phyloP scores from a whole-genome alignment of 2,329 filamentous ascomycete species.

The Diaporthe helianthi region DNA sequence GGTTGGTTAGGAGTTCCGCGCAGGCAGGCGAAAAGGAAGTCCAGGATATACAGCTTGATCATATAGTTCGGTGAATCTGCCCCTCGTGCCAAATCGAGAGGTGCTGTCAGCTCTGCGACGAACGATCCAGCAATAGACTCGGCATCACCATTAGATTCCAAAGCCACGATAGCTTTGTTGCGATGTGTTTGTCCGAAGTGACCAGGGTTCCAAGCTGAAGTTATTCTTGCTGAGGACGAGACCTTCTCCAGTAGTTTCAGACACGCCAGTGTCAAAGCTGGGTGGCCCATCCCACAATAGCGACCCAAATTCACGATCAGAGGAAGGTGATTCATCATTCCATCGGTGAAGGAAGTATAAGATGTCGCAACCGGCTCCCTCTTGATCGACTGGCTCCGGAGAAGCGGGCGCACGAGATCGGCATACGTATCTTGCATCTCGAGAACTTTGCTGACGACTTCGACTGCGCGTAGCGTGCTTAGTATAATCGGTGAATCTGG shows the following conservation, averaged over 20 bases:
- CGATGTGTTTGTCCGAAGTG: slow-evolving; percentile 68
- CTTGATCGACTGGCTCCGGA: slow-evolving; percentile 71
- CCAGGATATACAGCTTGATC: slow-evolving; percentile 83
- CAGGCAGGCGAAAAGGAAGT: slow-evolving; percentile 84
- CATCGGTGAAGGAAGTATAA: slow-evolving; percentile 91
- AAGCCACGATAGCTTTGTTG: slow-evolving; percentile 86
- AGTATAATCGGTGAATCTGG: slow-evolving; percentile 83
- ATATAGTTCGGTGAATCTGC: slow-evolving; percentile 75
- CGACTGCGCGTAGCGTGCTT: slow-evolving; percentile 78
- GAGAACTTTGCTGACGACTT: slow-evolving; percentile 83
- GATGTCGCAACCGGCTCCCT: slow-evolving; percentile 72
- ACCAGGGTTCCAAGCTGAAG: slow-evolving; percentile 70
- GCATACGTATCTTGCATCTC: slow-evolving; percentile 91
- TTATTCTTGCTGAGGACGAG: slow-evolving; percentile 81
- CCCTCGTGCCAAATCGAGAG: slow-evolving; percentile 76
- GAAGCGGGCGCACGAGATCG: slow-evolving; percentile 81
- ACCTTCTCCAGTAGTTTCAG: slow-evolving; percentile 85
- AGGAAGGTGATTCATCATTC: slow-evolving; percentile 79
- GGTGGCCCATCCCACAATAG: slow-evolving; percentile 85
- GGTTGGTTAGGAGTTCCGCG: slow-evolving; percentile 77
- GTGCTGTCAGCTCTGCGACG: slow-evolving; percentile 69
- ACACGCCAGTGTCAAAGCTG: slow-evolving; percentile 79
- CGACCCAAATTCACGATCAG: slow-evolving; percentile 83
- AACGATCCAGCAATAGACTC: slow-evolving; percentile 81
- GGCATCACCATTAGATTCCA: slow-evolving; percentile 81